Base-by-base conservation (phyloP, 305 asterid species). In the Plantago coronopus region DNA sequence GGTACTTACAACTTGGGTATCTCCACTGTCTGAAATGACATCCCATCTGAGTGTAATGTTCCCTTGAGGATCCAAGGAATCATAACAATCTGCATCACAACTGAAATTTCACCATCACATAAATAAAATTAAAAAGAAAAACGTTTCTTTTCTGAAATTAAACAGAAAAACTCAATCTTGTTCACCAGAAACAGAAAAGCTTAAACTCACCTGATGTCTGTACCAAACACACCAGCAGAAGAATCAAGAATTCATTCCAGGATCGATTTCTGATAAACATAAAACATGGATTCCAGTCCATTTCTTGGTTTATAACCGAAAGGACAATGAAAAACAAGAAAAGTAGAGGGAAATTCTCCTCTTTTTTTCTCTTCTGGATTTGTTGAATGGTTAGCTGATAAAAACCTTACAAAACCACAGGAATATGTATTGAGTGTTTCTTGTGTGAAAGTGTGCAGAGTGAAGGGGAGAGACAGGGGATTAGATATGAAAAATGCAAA, bases 31-130 rank as follows among this genome's bases (percentile, higher is more conserved):
- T 23, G 58, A 72, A 55, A 80, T 20, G 53, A 90, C 67, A 67
- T 90, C 97, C 97, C 97, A 90, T 70, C 72, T 73, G 65, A 90
- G 73, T 0, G 94, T 87, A 55, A 87, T 66, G 79, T 87, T 83
- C 54, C 96, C 96, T 49, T 73, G 64, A 0, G 97, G 97, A 79
- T 90, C 97, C 84, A 90, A 58, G 16, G 89, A 73, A 79, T 87
- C 97, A 65, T 78, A 90, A 10, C 83, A 91, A 80, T 80, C 97
- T 87, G 91, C 90, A 83, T 64, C 61, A 67, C 67, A 76, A 75
- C 82, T 77, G 78, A 78, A 79, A 68, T 68, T 78, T 75, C 43
- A 76, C 72, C 77, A 81, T 85, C 70, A 76, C 56, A 57, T 38
- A 38, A 54, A 22, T 29, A 25, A 69, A 29, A 10, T 34, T 31